phyloP scores from a whole-genome alignment of 73 alveolate genomes.

The Tetrahymena elliotti region DNA sequence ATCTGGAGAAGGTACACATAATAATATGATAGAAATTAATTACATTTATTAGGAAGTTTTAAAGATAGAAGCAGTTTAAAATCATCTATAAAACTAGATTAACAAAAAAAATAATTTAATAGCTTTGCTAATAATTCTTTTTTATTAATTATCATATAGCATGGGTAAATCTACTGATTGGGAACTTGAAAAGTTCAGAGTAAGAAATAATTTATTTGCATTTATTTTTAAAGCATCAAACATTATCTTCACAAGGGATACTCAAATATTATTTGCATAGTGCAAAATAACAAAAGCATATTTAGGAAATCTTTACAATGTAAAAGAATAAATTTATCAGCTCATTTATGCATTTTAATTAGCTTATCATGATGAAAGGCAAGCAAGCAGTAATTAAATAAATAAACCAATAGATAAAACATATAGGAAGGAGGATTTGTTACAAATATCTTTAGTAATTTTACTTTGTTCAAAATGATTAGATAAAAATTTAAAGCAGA shows the following conservation, averaged over 20 bases:
- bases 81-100: not conserved
- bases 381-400: not conserved
- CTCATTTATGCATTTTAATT: not conserved
- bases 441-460: not conserved
- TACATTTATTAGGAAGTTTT: not conserved
- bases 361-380: not conserved
- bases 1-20: slow-evolving; percentile 32
- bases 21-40: not conserved
- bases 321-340: no score
- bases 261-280: not conserved
- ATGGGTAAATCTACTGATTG: slow-evolving; percentile 42
- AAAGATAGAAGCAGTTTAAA: not conserved
- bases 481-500: not conserved
- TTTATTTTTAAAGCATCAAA: not conserved
- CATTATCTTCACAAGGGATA: not conserved
- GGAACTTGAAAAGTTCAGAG: slow-evolving; percentile 49
- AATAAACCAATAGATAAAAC: no score
- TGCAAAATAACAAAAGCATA: not conserved
- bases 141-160: not conserved
- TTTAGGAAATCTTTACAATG: not conserved
- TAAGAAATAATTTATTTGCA: not conserved
- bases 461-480: not conserved
- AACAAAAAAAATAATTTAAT: not conserved
- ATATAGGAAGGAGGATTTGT: not conserved
- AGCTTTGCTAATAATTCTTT: not conserved